Conservation (phyloP, 441 rosid species). For the Eutrema salsugineum region DNA sequence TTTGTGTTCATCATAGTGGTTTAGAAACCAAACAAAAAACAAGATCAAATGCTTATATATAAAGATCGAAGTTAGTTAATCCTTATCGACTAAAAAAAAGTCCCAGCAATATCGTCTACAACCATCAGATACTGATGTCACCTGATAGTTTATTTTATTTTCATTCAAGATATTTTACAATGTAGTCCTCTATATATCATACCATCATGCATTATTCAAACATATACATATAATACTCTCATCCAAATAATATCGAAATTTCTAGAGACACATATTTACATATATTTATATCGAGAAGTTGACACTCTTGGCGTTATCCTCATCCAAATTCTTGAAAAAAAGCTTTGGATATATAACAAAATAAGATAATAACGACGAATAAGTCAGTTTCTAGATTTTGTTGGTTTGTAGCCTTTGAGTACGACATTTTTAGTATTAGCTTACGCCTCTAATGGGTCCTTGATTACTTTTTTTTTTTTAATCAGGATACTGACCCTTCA, state of each 20-base stretch:
- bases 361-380: constrained; percentile 6
- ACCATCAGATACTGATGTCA: background rate
- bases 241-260: background rate
- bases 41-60: too few species aligned
- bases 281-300: constrained; percentile 3
- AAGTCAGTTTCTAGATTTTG: constrained; percentile 11
- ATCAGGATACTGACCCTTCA: constrained; percentile 27
- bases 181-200: background rate
- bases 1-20: background rate
- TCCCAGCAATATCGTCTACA: background rate
- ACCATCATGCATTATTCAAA: background rate
- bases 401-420: constrained; percentile 12
- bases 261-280: background rate
- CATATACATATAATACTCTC: too few species aligned
- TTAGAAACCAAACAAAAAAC: too few species aligned
- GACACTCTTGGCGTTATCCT: constrained; percentile 31
- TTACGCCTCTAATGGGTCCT: constrained; percentile 16
- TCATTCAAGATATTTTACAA: background rate
- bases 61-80: background rate
- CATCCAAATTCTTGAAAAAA: constrained; percentile 11
- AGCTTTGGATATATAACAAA: background rate
- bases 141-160: background rate
- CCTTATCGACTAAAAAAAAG: too few species aligned
- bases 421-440: constrained; percentile 12
- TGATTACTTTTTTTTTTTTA: background rate